Base-by-base conservation (phyloP, 345 rosid species). In the Bruguiera gymnorhiza region DNA sequence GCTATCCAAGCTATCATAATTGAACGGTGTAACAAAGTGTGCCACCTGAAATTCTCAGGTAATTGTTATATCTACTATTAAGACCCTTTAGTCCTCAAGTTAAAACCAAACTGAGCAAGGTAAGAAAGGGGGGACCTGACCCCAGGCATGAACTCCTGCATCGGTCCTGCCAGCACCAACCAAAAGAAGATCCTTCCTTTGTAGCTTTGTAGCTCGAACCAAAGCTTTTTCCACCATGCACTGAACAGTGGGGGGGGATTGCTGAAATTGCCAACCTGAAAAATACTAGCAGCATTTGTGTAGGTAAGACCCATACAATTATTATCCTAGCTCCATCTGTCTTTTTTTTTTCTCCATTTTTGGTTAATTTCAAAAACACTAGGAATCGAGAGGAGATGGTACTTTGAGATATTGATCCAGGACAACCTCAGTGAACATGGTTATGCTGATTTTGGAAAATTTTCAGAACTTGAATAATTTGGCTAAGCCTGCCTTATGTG, bases 61-160 rank as follows among this genome's bases (percentile, higher is more conserved):
- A 6, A 1, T 68, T 74, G 63, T 82, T 77, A 23, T 23, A 26
- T 20, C 21, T 55, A 21, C 60, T 3, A 55, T 4, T 20, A 23
- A 55, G 15, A 55, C 9, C 10, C 16, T 26, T 23, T 26, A 10
- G 24, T 55, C 15, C 29, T 55, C 16, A 21, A 7, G n/a, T 53
- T 53, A 53, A 23, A n/a, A 21, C 8, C 9, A 55, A 8, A 1
- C 48, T 70, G 48, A 58, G 27, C 74, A 55, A 69, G 73, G 66
- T 60, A 68, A 76, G 71, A 70, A 72, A 71, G 23, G 34, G 60
- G 74, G 60, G 81, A 91, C 98, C 96, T 93, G 98, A 65, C 98
- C 98, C 92, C 87, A 85, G 65, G 98, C 98, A 73, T 94, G 98
- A 73, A 94, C 98, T 62, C 97, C 98, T 36, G 89, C 78, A 80